phyloP scores from a whole-genome alignment of 1,284 basidiomycete species.

The Malassezia yamatoensis region DNA sequence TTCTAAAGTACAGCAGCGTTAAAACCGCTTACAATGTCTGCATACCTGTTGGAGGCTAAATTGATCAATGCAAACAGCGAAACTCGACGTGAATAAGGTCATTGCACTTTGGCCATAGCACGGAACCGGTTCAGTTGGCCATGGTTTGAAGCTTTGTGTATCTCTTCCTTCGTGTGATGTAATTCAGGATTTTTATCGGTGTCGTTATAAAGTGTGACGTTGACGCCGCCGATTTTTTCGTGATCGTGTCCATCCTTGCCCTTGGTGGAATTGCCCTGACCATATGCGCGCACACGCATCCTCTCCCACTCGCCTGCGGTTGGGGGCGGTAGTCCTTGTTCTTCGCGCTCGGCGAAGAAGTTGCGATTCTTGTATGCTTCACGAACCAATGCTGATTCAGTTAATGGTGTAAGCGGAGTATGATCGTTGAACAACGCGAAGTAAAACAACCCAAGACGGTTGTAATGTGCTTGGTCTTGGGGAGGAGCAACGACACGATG shows the following conservation, averaged over 20 bases:
- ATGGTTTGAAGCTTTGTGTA: no score
- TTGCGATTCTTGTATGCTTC: conserved; percentile 25
- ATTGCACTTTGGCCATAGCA: no score
- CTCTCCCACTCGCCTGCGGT: conserved; percentile 44
- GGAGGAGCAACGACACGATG: conserved; percentile 50
- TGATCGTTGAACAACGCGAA: conserved; percentile 50
- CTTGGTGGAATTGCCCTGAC: conserved; percentile 39
- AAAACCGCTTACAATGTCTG: not conserved
- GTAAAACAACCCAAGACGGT: conserved; percentile 49
- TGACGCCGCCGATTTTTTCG: conserved; percentile 34
- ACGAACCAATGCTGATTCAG: conserved; percentile 39
- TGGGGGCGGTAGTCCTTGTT: conserved; percentile 25
- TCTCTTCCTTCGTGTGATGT: no score
- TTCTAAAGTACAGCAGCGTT: conserved; percentile 8
- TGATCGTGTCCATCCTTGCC: conserved; percentile 39
- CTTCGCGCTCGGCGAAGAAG: conserved; percentile 29
- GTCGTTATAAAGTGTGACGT: conserved; percentile 33
- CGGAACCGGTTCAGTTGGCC: no score
- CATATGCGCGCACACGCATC: conserved; percentile 40
- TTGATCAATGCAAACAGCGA: not conserved
- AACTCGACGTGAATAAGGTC: no score
- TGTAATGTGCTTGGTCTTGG: conserved; percentile 48
- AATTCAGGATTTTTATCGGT: not conserved
- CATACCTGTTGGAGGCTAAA: conserved; percentile 4
- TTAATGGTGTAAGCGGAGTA: conserved; percentile 38